Evolutionary conservation across 208 protist species (phyloP), one percentile per base, ranked within the genome.

Genomic region (Blastocrithidia nonstop): DNA sequence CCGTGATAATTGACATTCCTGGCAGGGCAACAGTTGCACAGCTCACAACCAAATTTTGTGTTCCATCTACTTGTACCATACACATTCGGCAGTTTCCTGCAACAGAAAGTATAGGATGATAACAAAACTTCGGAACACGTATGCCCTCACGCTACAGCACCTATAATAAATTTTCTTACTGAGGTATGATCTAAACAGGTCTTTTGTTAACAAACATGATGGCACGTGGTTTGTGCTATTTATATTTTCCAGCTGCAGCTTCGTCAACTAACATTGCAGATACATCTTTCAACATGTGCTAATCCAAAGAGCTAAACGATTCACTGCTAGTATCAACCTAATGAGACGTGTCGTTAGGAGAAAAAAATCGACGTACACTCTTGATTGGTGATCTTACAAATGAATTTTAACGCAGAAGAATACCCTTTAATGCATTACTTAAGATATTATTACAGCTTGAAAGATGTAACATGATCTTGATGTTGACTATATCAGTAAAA

Each of bases 61-160:
- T 89, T 41, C 95, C 95, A 54, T 88, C 86, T 0, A 96, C 68
- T 69, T 98, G 92, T 45, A 98, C 95, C 37, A 98, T 81, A 61
- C 95, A 98, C 95, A 98, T 98, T 37, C 95, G 75, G 70, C 95
- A 98, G 74, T 98, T 98, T 42, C 95, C 95, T 6, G 92, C 92
- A 11, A 97, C 86, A 21, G 90, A 94, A 20, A 97, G 80, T 51
- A 89, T 74, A 6, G 84, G 84, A 57, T 93, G 80, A 63, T 93
- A 93, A 54, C 84, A 93, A 53, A 93, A 93, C 64, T 93, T 93
- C 4, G 84, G 84, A 19, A 93, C 78, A 25, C 69, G 71, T 43
- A 93, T 88, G 21, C 84, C 84, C 66, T 93, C 84, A 0, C 84
- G 75, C 59, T 89, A 71, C 29, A 88, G 68, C 45, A 93, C 84